A percentile compares a stretch with the other conserved stretches of the same genome.
Conservation (phyloP, 805 yeast species). For the Myxozyma neotropica region DNA sequence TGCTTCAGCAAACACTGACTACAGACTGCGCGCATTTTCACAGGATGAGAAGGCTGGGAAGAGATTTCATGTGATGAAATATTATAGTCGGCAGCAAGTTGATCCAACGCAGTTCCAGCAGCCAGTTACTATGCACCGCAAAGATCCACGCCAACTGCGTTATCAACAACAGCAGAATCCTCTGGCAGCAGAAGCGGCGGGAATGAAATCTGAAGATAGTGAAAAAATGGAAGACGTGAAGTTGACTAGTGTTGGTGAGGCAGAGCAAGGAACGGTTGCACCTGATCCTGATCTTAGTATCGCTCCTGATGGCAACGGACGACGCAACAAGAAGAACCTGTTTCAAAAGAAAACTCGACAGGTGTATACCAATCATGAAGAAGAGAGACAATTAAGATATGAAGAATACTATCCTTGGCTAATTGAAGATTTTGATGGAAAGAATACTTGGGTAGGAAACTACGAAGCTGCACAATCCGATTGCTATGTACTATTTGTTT, state of each 20-base stretch:
- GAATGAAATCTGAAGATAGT: slow-evolving; percentile 20
- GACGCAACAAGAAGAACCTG: slow-evolving; percentile 45
- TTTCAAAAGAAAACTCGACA: slow-evolving; percentile 83
- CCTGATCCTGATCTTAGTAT: slow-evolving; percentile 28
- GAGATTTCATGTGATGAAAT: slow-evolving; percentile 78
- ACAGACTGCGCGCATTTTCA: slow-evolving; percentile 71
- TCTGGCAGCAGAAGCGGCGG: slow-evolving; percentile 31
- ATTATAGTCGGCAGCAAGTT: slow-evolving; percentile 70
- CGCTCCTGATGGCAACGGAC: slow-evolving; percentile 24
- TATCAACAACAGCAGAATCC: slow-evolving; percentile 59
- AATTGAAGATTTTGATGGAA: slow-evolving; percentile 92
- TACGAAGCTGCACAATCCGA: slow-evolving; percentile 92
- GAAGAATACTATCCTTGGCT: slow-evolving; percentile 99
- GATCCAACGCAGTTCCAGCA: slow-evolving; percentile 72
- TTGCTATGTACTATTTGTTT: slow-evolving; percentile 79
- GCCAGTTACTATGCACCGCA: slow-evolving; percentile 87
- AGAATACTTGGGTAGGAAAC: slow-evolving; percentile 91
- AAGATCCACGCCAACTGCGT: slow-evolving; percentile 90
- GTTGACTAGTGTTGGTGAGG: slow-evolving; percentile 30
- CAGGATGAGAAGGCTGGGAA: slow-evolving; percentile 56
- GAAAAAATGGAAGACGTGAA: slow-evolving; percentile 31
- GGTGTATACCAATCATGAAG: slow-evolving; percentile 76
- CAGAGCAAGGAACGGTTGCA: slow-evolving; percentile 35
- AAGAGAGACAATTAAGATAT: slow-evolving; percentile 79
- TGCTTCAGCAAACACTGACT: slow-evolving; percentile 37